Conservation (phyloP, 73 alveolate genomes). For the Paramecium pentaurelia region DNA sequence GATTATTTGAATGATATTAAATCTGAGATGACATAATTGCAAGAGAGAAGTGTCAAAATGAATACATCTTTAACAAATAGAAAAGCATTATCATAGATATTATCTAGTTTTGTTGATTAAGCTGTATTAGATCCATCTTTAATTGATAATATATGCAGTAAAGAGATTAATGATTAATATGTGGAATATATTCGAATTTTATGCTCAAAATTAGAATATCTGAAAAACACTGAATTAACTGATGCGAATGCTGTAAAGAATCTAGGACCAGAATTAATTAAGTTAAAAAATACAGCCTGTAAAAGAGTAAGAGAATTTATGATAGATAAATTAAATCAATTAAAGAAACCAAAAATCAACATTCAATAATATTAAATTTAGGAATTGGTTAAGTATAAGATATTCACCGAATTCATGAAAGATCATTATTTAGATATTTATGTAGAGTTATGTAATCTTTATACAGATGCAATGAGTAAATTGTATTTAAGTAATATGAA, state of each 20-base stretch:
- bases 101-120: slow-evolving; percentile 56
- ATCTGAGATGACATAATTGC: slow-evolving; percentile 55
- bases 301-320: slow-evolving; percentile 60
- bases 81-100: slow-evolving; percentile 14
- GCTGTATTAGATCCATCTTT: slow-evolving; percentile 58
- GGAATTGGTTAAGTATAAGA: slow-evolving; percentile 18
- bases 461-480: slow-evolving; percentile 53
- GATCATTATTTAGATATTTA: slow-evolving; percentile 57
- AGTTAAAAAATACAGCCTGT: slow-evolving; percentile 56
- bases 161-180: slow-evolving; percentile 46
- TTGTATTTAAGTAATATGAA: slow-evolving; percentile 15
- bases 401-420: slow-evolving; percentile 59
- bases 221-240: slow-evolving; percentile 35
- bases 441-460: slow-evolving; percentile 53
- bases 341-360: slow-evolving; percentile 48
- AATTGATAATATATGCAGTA: slow-evolving; percentile 46
- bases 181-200: slow-evolving; percentile 51
- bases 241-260: slow-evolving; percentile 52
- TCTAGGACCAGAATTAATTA: slow-evolving; percentile 60
- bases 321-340: slow-evolving; percentile 28
- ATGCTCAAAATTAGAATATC: slow-evolving; percentile 53
- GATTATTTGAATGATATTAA: slow-evolving; percentile 61
- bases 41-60: slow-evolving; percentile 51
- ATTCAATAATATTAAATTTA: background rate
- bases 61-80: slow-evolving; percentile 57